A percentile compares a stretch with the other conserved stretches of the same genome.
Evolutionary conservation across 345 rosid genomes (phyloP).

Genomic region (Aurinia saxatilis): DNA sequence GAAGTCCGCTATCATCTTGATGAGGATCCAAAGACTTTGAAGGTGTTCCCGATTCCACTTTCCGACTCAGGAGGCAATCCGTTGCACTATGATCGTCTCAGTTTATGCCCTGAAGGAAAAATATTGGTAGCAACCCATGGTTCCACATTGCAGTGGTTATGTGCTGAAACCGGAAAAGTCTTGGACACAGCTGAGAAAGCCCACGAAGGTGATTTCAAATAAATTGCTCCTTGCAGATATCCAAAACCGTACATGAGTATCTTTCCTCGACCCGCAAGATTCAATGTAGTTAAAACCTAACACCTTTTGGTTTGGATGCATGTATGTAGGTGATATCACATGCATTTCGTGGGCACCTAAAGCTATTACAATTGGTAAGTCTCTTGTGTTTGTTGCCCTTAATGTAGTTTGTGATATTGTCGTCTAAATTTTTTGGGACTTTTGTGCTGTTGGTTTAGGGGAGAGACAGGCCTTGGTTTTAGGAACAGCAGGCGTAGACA

Average conservation of each 20-base stretch:
- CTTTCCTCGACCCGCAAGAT: neutral
- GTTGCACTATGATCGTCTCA: constrained; percentile 70
- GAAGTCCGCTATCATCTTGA: constrained; percentile 91
- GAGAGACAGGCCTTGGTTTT: constrained; percentile 39
- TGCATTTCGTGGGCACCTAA: constrained; percentile 75
- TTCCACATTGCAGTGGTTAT: constrained; percentile 79
- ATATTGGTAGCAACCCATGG: constrained; percentile 74
- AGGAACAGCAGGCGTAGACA: constrained; percentile 74
- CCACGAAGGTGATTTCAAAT: constrained; percentile 53
- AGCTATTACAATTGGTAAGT: constrained; percentile 57
- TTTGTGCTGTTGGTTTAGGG: constrained; percentile 37
- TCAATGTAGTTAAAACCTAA: neutral
- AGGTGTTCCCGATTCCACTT: constrained; percentile 77
- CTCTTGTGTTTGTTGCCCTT: neutral
- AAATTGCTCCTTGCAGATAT: neutral
- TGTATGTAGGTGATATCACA: constrained; percentile 72
- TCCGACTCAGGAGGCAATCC: constrained; percentile 56
- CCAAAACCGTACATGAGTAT: neutral
- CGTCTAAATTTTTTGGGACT: neutral
- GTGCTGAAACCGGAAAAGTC: constrained; percentile 73
- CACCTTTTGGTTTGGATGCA: neutral
- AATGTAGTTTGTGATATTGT: constrained; percentile 7
- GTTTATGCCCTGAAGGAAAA: constrained; percentile 87
- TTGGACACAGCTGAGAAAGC: constrained; percentile 87
- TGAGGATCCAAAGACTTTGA: constrained; percentile 95